phyloP scores from a whole-genome alignment of 2,329 filamentous ascomycete genomes.

The Chaetoscypha palmicola region DNA sequence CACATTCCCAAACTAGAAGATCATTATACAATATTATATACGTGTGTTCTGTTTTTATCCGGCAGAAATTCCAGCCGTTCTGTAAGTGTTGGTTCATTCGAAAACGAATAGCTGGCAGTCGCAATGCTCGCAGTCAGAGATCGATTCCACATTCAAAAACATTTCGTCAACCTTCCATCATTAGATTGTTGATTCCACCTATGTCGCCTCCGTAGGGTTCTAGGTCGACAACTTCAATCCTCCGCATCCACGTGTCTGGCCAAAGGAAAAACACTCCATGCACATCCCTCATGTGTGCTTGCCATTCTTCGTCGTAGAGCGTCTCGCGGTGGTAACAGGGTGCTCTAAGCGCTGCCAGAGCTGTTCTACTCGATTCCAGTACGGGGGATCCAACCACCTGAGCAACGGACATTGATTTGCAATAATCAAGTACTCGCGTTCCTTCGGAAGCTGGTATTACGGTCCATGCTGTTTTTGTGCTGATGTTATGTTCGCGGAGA shows the following conservation, averaged over 20 bases:
- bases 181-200: constrained; percentile 24
- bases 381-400: neutral
- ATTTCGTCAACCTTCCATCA: constrained; percentile 25
- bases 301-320: constrained; percentile 29
- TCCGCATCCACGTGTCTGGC: constrained; percentile 29
- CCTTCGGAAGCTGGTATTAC: constrained; percentile 25
- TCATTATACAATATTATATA: no score
- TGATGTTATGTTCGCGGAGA: constrained; percentile 23
- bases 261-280: constrained; percentile 27
- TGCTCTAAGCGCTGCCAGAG: neutral
- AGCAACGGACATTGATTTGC: constrained; percentile 18
- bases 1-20: no score
- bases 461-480: constrained; percentile 26
- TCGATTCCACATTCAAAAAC: no score
- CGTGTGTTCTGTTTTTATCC: no score
- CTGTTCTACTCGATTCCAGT: neutral
- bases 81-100: no score
- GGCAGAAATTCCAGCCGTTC: no score
- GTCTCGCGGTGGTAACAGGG: constrained; percentile 29
- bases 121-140: no score
- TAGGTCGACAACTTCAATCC: constrained; percentile 28
- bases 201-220: constrained; percentile 27
- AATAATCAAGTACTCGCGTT: constrained; percentile 24
- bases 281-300: constrained; percentile 28
- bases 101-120: no score